Conservation (phyloP, 148 eudicot genomes). For the Amaranthus cruentus region DNA sequence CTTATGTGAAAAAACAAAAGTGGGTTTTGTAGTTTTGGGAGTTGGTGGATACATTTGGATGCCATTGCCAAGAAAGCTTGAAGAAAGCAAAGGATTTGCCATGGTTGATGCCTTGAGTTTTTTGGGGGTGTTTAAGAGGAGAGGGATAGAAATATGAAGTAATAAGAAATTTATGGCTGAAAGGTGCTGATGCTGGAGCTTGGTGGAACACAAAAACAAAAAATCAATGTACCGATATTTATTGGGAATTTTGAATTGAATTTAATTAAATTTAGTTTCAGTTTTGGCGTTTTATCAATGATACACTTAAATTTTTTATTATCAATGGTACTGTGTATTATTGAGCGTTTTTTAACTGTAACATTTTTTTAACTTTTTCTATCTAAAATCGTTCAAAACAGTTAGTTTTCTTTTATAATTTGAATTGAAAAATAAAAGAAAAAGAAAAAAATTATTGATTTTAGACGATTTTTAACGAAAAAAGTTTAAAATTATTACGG, state of each 20-base stretch:
- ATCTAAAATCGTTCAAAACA: no score
- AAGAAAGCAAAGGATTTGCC: conserved; percentile 51
- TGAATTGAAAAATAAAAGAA: no score
- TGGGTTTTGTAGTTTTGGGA: conserved; percentile 36
- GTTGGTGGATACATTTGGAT: conserved; percentile 42
- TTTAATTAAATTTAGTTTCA: not conserved
- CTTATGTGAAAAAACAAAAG: conserved; percentile 3
- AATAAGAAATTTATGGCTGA: conserved; percentile 2
- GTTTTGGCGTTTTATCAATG: no score
- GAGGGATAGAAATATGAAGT: not conserved
- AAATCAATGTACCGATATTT: not conserved
- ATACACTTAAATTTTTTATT: no score
- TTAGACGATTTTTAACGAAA: no score
- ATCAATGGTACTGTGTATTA: no score
- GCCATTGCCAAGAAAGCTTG: conserved; percentile 43
- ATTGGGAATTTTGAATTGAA: not conserved
- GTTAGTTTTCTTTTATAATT: no score
- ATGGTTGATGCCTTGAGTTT: conserved; percentile 6
- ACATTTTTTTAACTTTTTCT: no score
- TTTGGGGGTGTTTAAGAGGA: not conserved
- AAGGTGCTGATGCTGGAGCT: conserved; percentile 9
- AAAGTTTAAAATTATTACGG: no score
- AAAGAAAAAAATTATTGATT: no score
- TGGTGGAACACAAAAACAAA: conserved; percentile 13
- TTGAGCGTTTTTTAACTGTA: no score